Base-by-base conservation (phyloP, 140 eudicot species). In the Bidens hawaiensis region DNA sequence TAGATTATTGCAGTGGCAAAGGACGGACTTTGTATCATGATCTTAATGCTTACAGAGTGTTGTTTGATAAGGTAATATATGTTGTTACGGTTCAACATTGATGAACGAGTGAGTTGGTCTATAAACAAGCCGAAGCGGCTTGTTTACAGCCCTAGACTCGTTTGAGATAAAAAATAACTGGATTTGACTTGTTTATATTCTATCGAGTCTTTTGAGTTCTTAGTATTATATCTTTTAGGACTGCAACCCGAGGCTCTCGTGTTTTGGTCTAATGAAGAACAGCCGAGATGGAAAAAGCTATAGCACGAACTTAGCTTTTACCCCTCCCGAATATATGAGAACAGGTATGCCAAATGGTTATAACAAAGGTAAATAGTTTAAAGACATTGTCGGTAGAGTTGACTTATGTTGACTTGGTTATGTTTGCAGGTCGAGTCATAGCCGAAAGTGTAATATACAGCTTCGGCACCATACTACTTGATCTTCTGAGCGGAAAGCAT, bases 201-300 rank as follows among this genome's bases (percentile, higher is more conserved):
- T n/a, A n/a, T n/a, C n/a, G n/a, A n/a, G n/a, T n/a, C n/a, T n/a
- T n/a, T n/a, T n/a, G n/a, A n/a, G n/a, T 34, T 69, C 76, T 62
- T 30, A 62, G 21, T 27, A 15, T 69, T 15, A 54, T 18, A 15
- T 27, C 69, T 46, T 33, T 33, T 80, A 90, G 97, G 91, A 86
- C 52, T 88, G 90, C 5, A 83, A 90, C 72, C 97, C 95, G 6
- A 82, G 94, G 80, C 90, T 90, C 57, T 90, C 97, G 38, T 90
- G 95, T 68, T 83, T 86, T 78, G 97, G 97, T 45, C 66, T 90
- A 34, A 86, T 90, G 97, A 90, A 86, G 78, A 90, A 90, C 57
- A 90, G 95, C 60, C 78, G 95, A 75, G 97, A 89, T 72, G 97
- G 95, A 17, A 85, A 85, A 72, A 86, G 95, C 78, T 90, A 90